These are phyloP conservation scores for Seminavis robusta DNA, from an alignment of 108 stramenopile genomes.

Conservation along the genomic window DNA sequence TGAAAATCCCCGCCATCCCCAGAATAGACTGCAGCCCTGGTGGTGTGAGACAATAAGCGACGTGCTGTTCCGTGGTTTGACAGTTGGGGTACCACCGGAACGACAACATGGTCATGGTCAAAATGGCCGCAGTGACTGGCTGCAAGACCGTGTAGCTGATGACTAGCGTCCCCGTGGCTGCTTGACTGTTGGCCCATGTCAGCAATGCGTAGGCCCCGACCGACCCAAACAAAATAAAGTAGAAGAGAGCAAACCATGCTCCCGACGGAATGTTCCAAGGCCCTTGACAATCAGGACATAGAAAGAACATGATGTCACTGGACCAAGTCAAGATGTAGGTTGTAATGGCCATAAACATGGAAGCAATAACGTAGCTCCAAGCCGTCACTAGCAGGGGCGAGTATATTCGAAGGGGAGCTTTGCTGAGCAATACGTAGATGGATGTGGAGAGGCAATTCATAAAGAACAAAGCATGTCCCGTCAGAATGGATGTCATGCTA, in stretches of 20 bases:
- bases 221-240: constrained; percentile 18
- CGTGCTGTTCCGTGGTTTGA: neutral
- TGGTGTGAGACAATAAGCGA: constrained; percentile 3
- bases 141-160: constrained; percentile 28
- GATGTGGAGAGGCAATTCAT: constrained; percentile 28
- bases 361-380: constrained; percentile 21
- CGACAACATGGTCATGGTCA: constrained; percentile 6
- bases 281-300: constrained; percentile 14
- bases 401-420: constrained; percentile 8
- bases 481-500: neutral
- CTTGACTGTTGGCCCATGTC: constrained; percentile 29
- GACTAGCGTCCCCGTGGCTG: constrained; percentile 22
- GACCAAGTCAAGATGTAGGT: neutral
- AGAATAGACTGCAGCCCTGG: constrained; percentile 11
- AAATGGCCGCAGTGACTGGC: constrained; percentile 19
- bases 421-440: constrained; percentile 19
- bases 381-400: constrained; percentile 23
- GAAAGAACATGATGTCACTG: neutral
- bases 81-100: constrained; percentile 4
- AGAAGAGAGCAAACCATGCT: constrained; percentile 8
- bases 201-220: constrained; percentile 16
- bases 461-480: constrained; percentile 24
- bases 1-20: constrained; percentile 18
- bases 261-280: constrained; percentile 10
- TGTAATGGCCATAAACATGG: constrained; percentile 10